Evolutionary conservation across 2,329 filamentous ascomycete genomes (phyloP).

Genomic region (Trichothecium roseum): DNA sequence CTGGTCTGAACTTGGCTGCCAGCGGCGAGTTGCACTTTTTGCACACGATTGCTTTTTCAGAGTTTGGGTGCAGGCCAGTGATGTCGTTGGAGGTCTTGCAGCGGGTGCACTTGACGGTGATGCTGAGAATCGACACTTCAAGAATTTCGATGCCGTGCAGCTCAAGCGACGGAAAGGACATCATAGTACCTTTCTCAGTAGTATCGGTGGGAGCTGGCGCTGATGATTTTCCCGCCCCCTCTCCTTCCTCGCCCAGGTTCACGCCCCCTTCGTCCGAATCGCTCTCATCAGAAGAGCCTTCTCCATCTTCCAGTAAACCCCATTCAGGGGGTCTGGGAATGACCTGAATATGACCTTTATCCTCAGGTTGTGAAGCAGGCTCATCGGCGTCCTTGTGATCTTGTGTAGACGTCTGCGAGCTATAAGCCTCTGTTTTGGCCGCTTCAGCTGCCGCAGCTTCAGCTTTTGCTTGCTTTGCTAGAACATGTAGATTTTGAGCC

Average conservation of each 20-base stretch:
- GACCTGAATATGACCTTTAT: conserved; percentile 55
- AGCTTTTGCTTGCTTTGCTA: conserved; percentile 45
- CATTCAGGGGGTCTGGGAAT: conserved; percentile 74
- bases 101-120: conserved; percentile 68
- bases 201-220: conserved; percentile 10
- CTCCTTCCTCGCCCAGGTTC: conserved; percentile 14
- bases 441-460: conserved; percentile 7
- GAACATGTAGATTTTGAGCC: conserved; percentile 55
- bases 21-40: conserved; percentile 47
- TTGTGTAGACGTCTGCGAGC: neutral
- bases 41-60: conserved; percentile 41
- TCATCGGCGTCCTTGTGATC: neutral
- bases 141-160: conserved; percentile 69
- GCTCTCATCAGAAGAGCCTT: conserved; percentile 38
- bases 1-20: conserved; percentile 47
- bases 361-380: conserved; percentile 20
- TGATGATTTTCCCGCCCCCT: conserved; percentile 1
- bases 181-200: conserved; percentile 60
- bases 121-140: conserved; percentile 53
- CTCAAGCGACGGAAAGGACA: conserved; percentile 70
- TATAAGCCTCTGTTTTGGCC: neutral
- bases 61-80: conserved; percentile 49
- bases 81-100: conserved; percentile 68
- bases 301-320: conserved; percentile 32
- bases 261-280: conserved; percentile 12